Base-by-base conservation (phyloP, 176 grass and related monocot species). In the Cymbopogon citratus region DNA sequence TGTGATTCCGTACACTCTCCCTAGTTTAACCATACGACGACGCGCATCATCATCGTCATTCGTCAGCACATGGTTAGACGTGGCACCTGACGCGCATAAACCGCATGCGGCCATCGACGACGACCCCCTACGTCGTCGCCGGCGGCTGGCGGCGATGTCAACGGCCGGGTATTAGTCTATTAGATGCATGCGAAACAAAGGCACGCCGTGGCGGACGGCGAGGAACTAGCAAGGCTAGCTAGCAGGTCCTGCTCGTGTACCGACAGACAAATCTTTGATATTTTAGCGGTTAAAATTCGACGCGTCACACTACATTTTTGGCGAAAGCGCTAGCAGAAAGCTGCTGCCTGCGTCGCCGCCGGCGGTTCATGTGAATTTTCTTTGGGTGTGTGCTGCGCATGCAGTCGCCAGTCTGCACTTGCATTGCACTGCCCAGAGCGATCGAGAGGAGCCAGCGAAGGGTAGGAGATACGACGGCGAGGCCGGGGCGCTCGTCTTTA, bases 401-500 rank as follows among this genome's bases (percentile, higher is more conserved):
- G 63, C 66, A 33, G 31, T 33, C n/a, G 31, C 31, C 31, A 33
- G 31, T 33, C n/a, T n/a, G n/a, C n/a, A 29, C 18, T 35, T 16
- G 79, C 80, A 5, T 3, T 46, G 49, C 45, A 15, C 45, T 45
- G 44, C 44, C 12, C 64, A 70, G 27, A 24, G 76, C 23, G 49
- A 34, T 41, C 61, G 44, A 15, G 7, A 24, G 5, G 51, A n/a
- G 21, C 8, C 38, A 9, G 38, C 8, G 38, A 54, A 19, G 31
- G 31, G 31, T 33, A 33, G 31, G 31, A 33, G 31, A 33, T 1
- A 3, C 31, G n/a, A 33, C 2, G n/a, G 57, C 19, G 57, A 23
- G 3, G 61, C 12, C 28, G 24, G 43, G 65, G 41, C 57, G 15
- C 59, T 19, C 51, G 57, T 59, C 87, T 89, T 89, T 89, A 89